phyloP scores from a whole-genome alignment of 768 basidiomycete species.

The Pilatotrama ljubarskyi region DNA sequence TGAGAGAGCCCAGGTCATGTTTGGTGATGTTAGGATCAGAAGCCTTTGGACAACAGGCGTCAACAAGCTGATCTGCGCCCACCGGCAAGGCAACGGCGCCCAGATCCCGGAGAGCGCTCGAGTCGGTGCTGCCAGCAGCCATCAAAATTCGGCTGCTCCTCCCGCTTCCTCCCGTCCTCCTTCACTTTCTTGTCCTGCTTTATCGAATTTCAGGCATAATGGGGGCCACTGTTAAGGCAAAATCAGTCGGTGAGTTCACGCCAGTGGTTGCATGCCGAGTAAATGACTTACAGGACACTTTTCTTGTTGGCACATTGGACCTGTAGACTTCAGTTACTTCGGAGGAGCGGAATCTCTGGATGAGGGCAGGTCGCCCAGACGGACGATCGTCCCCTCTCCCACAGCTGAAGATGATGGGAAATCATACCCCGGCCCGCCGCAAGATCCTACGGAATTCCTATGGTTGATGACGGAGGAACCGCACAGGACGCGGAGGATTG shows the following conservation, averaged over 20 bases:
- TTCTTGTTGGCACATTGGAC: no score
- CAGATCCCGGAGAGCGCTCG: background rate
- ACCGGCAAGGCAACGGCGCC: background rate
- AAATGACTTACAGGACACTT: background rate
- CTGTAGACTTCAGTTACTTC: conserved; percentile 71
- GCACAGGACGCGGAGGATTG: conserved; percentile 82
- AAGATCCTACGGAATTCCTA: conserved; percentile 84
- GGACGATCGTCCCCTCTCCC: conserved; percentile 45
- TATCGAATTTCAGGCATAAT: background rate
- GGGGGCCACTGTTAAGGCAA: background rate
- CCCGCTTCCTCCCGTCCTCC: background rate
- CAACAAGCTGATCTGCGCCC: conserved; percentile 11
- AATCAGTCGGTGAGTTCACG: background rate
- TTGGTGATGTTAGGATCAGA: conserved; percentile 24
- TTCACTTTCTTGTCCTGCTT: background rate
- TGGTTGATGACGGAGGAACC: conserved; percentile 99
- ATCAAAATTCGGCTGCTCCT: background rate
- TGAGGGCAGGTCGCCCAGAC: conserved; percentile 47
- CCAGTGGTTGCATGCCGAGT: background rate
- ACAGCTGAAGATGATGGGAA: conserved; percentile 45
- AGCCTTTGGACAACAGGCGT: conserved; percentile 18
- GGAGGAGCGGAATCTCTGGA: conserved; percentile 80
- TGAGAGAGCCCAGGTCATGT: background rate
- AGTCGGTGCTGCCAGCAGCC: conserved; percentile 8
- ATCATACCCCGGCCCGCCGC: conserved; percentile 53